Conservation (phyloP, 2,329 filamentous ascomycete genomes). For the Neofusicoccum sp. region DNA sequence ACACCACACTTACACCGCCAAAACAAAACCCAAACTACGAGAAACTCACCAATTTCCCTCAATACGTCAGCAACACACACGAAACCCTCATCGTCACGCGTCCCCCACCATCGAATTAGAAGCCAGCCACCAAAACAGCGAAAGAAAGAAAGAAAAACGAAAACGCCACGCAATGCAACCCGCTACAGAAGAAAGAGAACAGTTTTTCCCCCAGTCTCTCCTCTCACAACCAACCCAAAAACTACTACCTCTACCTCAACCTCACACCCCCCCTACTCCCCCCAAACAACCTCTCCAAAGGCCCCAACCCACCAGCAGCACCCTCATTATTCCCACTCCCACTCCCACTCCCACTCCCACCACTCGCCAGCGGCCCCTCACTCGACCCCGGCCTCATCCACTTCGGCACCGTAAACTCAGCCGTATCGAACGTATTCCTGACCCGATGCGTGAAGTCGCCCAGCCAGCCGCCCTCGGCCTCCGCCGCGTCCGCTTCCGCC, state of each 20-base stretch:
- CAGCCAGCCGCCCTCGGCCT: conserved; percentile 80
- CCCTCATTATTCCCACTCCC: neutral
- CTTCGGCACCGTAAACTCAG: conserved; percentile 66
- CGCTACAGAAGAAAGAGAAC: neutral
- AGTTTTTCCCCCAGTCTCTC: neutral
- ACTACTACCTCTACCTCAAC: conserved; percentile 25
- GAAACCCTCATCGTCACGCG: too few species aligned
- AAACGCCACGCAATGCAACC: neutral
- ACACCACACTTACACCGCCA: too few species aligned
- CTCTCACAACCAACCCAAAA: neutral
- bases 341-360: conserved; percentile 19
- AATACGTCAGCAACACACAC: too few species aligned
- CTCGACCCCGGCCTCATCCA: conserved; percentile 63
- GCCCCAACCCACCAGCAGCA: conserved; percentile 27
- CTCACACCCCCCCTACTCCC: conserved; percentile 39
- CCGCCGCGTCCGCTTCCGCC: conserved; percentile 56
- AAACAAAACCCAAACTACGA: too few species aligned
- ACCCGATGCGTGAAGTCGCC: conserved; percentile 81
- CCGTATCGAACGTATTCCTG: conserved; percentile 86
- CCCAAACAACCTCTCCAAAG: conserved; percentile 35
- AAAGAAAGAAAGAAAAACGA: neutral
- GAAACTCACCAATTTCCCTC: too few species aligned
- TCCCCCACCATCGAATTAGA: neutral
- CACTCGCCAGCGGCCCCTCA: conserved; percentile 16
- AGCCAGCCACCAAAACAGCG: neutral